These are phyloP conservation scores for Diaporthe citrichinensis DNA, from an alignment of 2,329 filamentous ascomycete species.

Conservation along the genomic window DNA sequence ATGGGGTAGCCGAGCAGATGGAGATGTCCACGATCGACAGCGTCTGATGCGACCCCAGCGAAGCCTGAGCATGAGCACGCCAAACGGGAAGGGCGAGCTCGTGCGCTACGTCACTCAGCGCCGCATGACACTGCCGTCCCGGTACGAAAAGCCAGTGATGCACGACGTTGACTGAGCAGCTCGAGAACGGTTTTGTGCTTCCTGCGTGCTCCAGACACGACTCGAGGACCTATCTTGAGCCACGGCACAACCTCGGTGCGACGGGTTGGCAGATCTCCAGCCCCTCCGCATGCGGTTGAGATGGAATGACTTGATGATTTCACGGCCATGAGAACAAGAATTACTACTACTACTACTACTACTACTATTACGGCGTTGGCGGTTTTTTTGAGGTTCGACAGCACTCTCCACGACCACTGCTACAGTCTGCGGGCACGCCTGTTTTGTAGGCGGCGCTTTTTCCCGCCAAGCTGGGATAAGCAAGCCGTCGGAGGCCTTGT, in stretches of 20 bases:
- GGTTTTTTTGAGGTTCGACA: slow-evolving; percentile 41
- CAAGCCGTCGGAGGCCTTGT: slow-evolving; percentile 16
- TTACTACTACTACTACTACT: background rate
- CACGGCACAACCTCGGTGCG: background rate
- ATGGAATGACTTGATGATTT: slow-evolving; percentile 41
- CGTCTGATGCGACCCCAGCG: slow-evolving; percentile 70
- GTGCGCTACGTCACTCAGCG: slow-evolving; percentile 61
- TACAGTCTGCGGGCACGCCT: slow-evolving; percentile 25
- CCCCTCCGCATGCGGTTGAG: slow-evolving; percentile 1
- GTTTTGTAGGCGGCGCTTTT: slow-evolving; percentile 13
- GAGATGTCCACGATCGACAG: slow-evolving; percentile 84
- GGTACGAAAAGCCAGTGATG: slow-evolving; percentile 43
- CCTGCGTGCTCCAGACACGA: background rate
- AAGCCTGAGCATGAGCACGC: slow-evolving; percentile 59
- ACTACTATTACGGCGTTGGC: slow-evolving; percentile 39
- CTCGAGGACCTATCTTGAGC: background rate
- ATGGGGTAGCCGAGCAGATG: slow-evolving; percentile 94
- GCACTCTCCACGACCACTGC: slow-evolving; percentile 39
- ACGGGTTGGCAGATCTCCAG: background rate
- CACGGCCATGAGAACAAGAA: slow-evolving; percentile 42
- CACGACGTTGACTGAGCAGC: slow-evolving; percentile 21
- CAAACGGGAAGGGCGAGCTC: slow-evolving; percentile 58
- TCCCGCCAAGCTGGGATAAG: slow-evolving; percentile 4
- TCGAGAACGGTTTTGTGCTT: background rate
- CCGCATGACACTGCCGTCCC: slow-evolving; percentile 50